Evolutionary conservation across 1,284 basidiomycete species (phyloP).

Genomic region (Trametes sp.): DNA sequence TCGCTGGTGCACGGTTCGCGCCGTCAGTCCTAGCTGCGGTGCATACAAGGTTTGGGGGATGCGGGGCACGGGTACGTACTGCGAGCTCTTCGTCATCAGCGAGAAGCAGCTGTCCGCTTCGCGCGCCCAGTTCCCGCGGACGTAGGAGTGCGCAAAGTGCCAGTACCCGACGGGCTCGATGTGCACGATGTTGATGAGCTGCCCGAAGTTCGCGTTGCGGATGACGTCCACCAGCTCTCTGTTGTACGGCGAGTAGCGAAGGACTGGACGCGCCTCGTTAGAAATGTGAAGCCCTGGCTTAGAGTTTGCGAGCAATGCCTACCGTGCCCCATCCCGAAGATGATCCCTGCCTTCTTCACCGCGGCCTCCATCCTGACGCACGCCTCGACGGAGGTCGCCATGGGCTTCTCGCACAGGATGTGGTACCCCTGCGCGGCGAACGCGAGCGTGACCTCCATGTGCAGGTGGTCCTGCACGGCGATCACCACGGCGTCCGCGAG

Average conservation of each 20-base stretch:
- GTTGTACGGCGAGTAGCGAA: slow-evolving; percentile 87
- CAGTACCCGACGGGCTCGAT: slow-evolving; percentile 82
- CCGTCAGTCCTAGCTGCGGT: not conserved
- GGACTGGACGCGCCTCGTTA: slow-evolving; percentile 52
- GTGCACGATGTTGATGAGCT: slow-evolving; percentile 81
- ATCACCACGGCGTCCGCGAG: slow-evolving; percentile 84
- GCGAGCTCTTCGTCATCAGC: slow-evolving; percentile 89
- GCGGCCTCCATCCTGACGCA: slow-evolving; percentile 79
- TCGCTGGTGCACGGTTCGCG: too few relatives aligned
- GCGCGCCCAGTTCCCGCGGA: slow-evolving; percentile 82
- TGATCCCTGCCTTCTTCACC: slow-evolving; percentile 68
- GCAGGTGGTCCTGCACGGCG: slow-evolving; percentile 80
- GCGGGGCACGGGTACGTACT: slow-evolving; percentile 64
- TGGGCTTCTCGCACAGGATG: slow-evolving; percentile 90
- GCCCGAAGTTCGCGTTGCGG: slow-evolving; percentile 73
- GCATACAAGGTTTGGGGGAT: not conserved
- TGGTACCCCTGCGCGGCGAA: slow-evolving; percentile 85
- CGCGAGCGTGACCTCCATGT: slow-evolving; percentile 73
- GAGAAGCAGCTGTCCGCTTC: slow-evolving; percentile 79
- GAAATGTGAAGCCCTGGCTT: not conserved
- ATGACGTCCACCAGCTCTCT: slow-evolving; percentile 74
- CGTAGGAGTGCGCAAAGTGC: slow-evolving; percentile 88
- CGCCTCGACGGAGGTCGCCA: slow-evolving; percentile 79
- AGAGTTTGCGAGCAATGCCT: slow-evolving; percentile 5
- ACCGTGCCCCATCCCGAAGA: slow-evolving; percentile 91